Evolutionary conservation across 768 basidiomycete genomes (phyloP), one percentile per base, ranked within the genome.

Genomic region (Phaeotremella skinneri): DNA sequence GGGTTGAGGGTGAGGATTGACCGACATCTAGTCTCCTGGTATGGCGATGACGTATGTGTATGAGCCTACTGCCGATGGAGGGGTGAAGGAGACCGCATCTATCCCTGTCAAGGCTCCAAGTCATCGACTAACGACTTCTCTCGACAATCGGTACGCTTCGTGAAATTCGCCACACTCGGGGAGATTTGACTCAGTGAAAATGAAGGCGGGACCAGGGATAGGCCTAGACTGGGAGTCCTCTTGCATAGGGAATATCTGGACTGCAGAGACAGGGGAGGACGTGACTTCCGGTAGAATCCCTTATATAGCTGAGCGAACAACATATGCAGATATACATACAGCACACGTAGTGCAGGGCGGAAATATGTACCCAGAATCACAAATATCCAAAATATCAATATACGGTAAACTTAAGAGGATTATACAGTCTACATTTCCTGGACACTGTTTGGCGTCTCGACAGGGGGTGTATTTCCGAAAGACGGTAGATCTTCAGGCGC

Each of bases 1-100:
- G 47, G 47, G 25, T 27, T 17, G 26, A 42, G 26, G 58, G 47
- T 29, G n/a, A 23, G 6, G 52, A 49, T 25, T 55, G 25, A 54
- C 48, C 34, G 21, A 11, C 32, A 6, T 51, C 32, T 50, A 73
- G 72, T 59, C 55, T 13, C 72, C 72, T 23, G 72, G 72, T 9
- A 66, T 73, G 64, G 72, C 64, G 0, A 66, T 73, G 64, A 73
- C 72, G 17, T 73, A 73, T 49, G 49, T 73, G 7, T 73, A 68
- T 49, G 67, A 70, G 32, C 67, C 69, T 1, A 51, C 49, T 2
- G 52, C 34, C 7, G 26, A 51, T 14, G 64, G 64, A 1, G 56
- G 61, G 6, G 61, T 70, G 23, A 55, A 52, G 26, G 45, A 37
- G 37, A 37, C 62, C 14, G 67, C 61, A 14, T 60, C 61, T 1